A percentile compares a stretch with the other conserved stretches of the same genome.
These are phyloP conservation scores for Inga oerstediana DNA, from an alignment of 306 rosid genomes.

Conservation along the genomic window DNA sequence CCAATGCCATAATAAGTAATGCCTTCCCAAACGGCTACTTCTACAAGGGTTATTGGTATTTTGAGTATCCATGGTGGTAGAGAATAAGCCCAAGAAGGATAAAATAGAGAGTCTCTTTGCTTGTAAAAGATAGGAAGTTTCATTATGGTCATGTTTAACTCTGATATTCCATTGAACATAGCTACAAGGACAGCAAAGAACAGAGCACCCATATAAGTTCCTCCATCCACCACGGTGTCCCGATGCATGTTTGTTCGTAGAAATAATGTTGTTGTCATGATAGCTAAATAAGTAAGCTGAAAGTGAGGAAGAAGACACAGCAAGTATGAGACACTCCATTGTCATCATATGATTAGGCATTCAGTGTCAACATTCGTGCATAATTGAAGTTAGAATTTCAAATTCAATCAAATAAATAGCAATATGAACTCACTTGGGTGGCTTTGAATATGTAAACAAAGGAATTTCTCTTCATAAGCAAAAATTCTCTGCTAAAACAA, in stretches of 20 bases:
- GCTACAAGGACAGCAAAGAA: conserved; percentile 66
- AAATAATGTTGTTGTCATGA: conserved; percentile 70
- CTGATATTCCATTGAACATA: conserved; percentile 89
- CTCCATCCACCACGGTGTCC: conserved; percentile 63
- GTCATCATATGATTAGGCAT: not conserved
- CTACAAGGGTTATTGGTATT: conserved; percentile 70
- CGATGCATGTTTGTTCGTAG: conserved; percentile 71
- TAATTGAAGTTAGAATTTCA: not conserved
- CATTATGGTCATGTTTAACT: conserved; percentile 70
- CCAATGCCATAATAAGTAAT: conserved; percentile 77
- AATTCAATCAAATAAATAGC: not conserved
- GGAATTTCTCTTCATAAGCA: conserved; percentile 91
- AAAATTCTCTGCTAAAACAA: conserved; percentile 71
- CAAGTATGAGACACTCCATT: not conserved
- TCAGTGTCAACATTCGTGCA: not conserved
- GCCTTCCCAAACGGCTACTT: conserved; percentile 75
- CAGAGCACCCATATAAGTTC: conserved; percentile 78
- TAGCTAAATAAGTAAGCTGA: conserved; percentile 68
- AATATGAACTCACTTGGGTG: conserved; percentile 55
- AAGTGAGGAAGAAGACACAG: conserved; percentile 19
- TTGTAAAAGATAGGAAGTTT: conserved; percentile 89
- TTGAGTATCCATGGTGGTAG: conserved; percentile 85
- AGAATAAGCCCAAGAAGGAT: conserved; percentile 91
- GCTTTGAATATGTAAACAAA: conserved; percentile 76
- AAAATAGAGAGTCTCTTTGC: conserved; percentile 87